phyloP scores from a whole-genome alignment of 441 rosid species.

The Geranium incanum region DNA sequence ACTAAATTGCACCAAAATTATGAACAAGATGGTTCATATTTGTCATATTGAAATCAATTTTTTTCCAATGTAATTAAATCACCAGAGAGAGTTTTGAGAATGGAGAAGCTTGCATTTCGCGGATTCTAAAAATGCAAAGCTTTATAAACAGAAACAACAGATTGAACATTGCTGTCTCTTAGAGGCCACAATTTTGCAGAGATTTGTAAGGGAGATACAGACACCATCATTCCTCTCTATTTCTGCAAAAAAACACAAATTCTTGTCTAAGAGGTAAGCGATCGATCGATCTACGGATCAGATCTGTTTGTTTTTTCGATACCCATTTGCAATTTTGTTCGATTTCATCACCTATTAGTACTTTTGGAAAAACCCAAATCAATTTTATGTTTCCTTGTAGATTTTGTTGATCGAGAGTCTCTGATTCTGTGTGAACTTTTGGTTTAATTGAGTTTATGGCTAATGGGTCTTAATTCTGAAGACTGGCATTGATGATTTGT shows the following conservation, averaged over 20 bases:
- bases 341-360: background rate
- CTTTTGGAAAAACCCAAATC: background rate
- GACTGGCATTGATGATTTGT: too few species aligned
- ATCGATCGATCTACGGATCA: background rate
- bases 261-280: background rate
- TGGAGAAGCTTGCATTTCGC: background rate
- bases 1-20: too few species aligned
- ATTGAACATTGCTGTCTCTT: background rate
- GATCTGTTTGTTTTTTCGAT: background rate
- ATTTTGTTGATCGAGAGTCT: background rate
- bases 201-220: background rate
- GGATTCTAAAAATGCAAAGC: background rate
- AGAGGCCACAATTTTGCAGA: conserved; percentile 4
- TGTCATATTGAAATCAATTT: too few species aligned
- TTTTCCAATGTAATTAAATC: too few species aligned
- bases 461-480: too few species aligned
- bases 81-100: background rate
- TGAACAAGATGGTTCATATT: too few species aligned
- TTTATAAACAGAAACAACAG: background rate
- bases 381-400: too few species aligned
- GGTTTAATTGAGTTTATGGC: too few species aligned
- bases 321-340: background rate
- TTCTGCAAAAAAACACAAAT: background rate
- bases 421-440: too few species aligned
- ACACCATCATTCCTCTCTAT: background rate